A percentile compares a stretch with the other conserved stretches of the same genome.
Evolutionary conservation across 2,329 filamentous ascomycete genomes (phyloP).

Genomic region (Knufia petricola): DNA sequence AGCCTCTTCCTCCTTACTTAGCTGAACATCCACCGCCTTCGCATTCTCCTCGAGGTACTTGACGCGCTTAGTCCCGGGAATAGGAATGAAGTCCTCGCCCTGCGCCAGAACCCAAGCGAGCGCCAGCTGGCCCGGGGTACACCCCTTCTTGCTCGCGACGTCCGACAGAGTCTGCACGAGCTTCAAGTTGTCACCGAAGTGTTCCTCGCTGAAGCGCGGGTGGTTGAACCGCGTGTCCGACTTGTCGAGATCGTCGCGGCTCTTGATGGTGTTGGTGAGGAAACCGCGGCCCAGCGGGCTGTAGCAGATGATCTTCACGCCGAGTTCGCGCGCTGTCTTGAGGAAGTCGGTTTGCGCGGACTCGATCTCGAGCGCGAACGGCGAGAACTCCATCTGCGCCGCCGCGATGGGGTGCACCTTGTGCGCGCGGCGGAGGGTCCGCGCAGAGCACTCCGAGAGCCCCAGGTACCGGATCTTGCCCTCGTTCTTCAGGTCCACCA

Average conservation of each 20-base stretch:
- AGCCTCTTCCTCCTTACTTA: constrained; percentile 10
- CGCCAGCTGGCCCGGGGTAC: constrained; percentile 48
- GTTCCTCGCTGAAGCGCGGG: constrained; percentile 44
- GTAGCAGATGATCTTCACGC: constrained; percentile 35
- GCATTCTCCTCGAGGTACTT: constrained; percentile 38
- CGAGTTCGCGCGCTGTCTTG: constrained; percentile 25
- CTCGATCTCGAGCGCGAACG: constrained; percentile 44
- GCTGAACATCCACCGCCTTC: constrained; percentile 10
- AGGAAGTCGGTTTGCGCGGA: constrained; percentile 22
- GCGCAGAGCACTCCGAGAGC: constrained; percentile 40
- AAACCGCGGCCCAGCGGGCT: constrained; percentile 37
- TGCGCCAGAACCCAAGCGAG: constrained; percentile 56
- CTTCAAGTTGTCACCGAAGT: constrained; percentile 47
- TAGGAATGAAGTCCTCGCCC: constrained; percentile 47
- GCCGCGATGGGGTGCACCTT: constrained; percentile 41
- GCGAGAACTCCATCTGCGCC: constrained; percentile 47
- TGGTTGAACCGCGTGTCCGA: constrained; percentile 38
- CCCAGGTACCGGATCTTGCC: constrained; percentile 48
- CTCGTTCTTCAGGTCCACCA: constrained; percentile 38
- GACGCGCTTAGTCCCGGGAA: constrained; percentile 44
- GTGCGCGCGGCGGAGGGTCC: constrained; percentile 42
- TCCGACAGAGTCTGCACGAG: constrained; percentile 42
- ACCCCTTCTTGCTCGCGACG: constrained; percentile 45
- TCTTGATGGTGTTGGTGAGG: constrained; percentile 34
- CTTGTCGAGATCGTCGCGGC: constrained; percentile 30